Conservation (phyloP, 257 asterid species). For the Solanum lignicaule region DNA sequence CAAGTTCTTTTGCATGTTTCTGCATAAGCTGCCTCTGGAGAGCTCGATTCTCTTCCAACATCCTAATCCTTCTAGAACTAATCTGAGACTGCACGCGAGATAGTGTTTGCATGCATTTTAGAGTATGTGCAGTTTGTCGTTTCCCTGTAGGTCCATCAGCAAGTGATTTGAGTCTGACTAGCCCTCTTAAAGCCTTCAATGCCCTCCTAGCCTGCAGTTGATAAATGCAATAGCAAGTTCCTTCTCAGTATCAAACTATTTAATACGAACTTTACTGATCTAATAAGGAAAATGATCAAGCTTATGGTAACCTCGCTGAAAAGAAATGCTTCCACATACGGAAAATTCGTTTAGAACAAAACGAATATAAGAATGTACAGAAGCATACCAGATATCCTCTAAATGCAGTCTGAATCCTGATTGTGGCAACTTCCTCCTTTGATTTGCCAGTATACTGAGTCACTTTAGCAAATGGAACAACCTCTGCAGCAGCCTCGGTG, state of each 20-base stretch:
- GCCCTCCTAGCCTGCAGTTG: conserved; percentile 83
- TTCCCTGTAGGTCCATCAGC: conserved; percentile 73
- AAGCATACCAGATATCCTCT: conserved; percentile 72
- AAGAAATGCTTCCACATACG: not conserved
- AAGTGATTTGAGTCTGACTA: conserved; percentile 75
- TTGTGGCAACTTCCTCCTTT: conserved; percentile 70
- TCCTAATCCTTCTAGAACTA: conserved; percentile 65
- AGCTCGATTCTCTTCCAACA: conserved; percentile 85
- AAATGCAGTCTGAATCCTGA: conserved; percentile 80
- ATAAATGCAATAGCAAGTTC: not conserved
- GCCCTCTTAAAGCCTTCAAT: conserved; percentile 78
- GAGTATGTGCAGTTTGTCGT: conserved; percentile 78
- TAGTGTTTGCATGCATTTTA: conserved; percentile 78
- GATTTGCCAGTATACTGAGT: conserved; percentile 54
- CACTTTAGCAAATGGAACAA: conserved; percentile 28
- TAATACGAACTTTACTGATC: not conserved
- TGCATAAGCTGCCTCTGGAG: conserved; percentile 86
- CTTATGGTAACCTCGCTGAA: not conserved
- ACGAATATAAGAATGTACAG: not conserved
- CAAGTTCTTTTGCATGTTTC: conserved; percentile 84
- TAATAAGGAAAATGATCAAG: not conserved
- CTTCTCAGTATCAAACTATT: not conserved
- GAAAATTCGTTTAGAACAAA: not conserved
- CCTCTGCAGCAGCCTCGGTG: conserved; percentile 63
- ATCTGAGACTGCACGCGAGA: conserved; percentile 94